Evolutionary conservation across 177 flowering plant genomes (phyloP).

Genomic region (Vitis hybrid): DNA sequence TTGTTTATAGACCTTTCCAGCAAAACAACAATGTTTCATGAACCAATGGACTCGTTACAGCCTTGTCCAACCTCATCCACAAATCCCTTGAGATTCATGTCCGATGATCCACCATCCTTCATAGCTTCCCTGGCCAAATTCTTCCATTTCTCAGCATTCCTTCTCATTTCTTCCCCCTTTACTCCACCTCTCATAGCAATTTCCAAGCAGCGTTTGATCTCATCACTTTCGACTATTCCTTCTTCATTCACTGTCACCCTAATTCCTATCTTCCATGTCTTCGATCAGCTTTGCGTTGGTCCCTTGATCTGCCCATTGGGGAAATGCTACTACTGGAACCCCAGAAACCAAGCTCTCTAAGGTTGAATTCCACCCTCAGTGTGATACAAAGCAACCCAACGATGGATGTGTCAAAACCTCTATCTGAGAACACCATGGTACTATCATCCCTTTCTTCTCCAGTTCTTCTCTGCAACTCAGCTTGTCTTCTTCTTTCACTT

Average conservation of each 20-base stretch:
- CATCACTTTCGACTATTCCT: slow-evolving; percentile 27
- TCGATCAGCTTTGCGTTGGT: slow-evolving; percentile 32
- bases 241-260: slow-evolving; percentile 19
- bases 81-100: slow-evolving; percentile 22
- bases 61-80: slow-evolving; percentile 13
- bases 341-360: slow-evolving; percentile 38
- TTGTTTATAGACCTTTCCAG: too few relatives aligned
- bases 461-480: slow-evolving; percentile 19
- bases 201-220: slow-evolving; percentile 28
- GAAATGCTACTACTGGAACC: slow-evolving; percentile 36
- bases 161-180: slow-evolving; percentile 16
- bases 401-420: slow-evolving; percentile 47
- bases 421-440: slow-evolving; percentile 55
- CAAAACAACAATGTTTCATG: too few relatives aligned
- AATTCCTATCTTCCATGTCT: slow-evolving; percentile 31
- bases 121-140: slow-evolving; percentile 26
- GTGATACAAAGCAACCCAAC: slow-evolving; percentile 57
- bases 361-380: slow-evolving; percentile 68
- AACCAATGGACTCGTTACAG: too few relatives aligned
- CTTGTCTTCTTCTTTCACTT: slow-evolving; percentile 14
- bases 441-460: slow-evolving; percentile 38
- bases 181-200: slow-evolving; percentile 21
- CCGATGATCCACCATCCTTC: slow-evolving; percentile 31
- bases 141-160: slow-evolving; percentile 32
- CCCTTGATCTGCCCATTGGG: slow-evolving; percentile 32